Percentiles rank a stretch among this genome's conserved stretches.
phyloP scores from a whole-genome alignment of 106 monocot species.

The Dendrobium catenatum region DNA sequence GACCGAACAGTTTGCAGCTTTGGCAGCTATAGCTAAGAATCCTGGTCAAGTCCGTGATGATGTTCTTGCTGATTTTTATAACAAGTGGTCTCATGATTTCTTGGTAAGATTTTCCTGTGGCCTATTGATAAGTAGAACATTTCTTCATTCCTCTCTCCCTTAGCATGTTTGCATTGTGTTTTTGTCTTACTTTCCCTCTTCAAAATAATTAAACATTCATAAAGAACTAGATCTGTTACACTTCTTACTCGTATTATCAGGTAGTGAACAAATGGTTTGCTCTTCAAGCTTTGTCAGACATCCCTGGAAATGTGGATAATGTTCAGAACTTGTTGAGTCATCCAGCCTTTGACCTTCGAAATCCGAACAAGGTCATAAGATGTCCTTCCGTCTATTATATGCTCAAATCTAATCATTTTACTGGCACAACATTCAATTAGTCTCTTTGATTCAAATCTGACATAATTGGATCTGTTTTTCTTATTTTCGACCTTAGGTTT shows the following conservation, averaged over 20 bases:
- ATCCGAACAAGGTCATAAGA: slow-evolving; percentile 79
- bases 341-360: slow-evolving; percentile 92
- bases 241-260: slow-evolving; percentile 17
- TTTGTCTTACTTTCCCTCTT: no score
- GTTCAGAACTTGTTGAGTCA: slow-evolving; percentile 79
- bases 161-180: no score
- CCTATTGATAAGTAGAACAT: no score
- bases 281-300: slow-evolving; percentile 91
- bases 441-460: background rate
- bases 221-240: background rate
- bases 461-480: background rate
- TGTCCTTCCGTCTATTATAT: background rate
- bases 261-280: slow-evolving; percentile 97
- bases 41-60: slow-evolving; percentile 78
- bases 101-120: slow-evolving; percentile 41
- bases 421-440: background rate
- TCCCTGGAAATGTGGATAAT: slow-evolving; percentile 86
- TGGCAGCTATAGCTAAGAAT: slow-evolving; percentile 78
- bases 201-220: background rate
- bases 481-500: slow-evolving; percentile 42
- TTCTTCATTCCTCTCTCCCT: no score
- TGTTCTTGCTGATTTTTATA: slow-evolving; percentile 82
- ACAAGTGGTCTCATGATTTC: slow-evolving; percentile 84
- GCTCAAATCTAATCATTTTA: background rate
- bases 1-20: slow-evolving; percentile 96